Conservation (phyloP, 352 stramenopile species). For the Globisporangium canariense region DNA sequence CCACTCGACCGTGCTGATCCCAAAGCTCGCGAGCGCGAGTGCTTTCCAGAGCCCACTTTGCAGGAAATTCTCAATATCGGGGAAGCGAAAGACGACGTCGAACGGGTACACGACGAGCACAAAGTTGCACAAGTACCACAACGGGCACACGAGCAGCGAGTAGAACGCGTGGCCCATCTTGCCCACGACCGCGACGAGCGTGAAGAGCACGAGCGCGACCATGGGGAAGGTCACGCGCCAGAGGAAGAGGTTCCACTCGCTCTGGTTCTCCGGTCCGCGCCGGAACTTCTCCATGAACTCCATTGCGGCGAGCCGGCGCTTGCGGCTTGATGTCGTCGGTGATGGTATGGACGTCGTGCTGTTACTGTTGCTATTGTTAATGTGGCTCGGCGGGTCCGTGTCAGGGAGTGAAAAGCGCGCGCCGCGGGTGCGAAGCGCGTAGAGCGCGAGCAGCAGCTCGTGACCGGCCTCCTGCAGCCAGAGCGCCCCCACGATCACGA, state of each 20-base stretch:
- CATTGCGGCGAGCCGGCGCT: constrained; percentile 19
- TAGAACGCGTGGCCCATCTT: constrained; percentile 68
- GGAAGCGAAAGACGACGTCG: constrained; percentile 70
- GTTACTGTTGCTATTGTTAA: neutral
- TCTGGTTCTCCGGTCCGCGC: constrained; percentile 64
- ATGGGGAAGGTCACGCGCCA: constrained; percentile 83
- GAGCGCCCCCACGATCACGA: constrained; percentile 17
- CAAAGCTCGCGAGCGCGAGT: constrained; percentile 41
- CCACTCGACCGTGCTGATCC: constrained; percentile 65
- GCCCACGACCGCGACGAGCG: constrained; percentile 52
- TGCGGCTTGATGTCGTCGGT: neutral
- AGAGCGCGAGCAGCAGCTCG: constrained; percentile 16
- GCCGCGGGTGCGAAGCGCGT: constrained; percentile 10
- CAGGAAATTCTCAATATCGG: constrained; percentile 27
- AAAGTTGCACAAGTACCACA: constrained; percentile 82
- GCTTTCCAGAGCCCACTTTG: constrained; percentile 44
- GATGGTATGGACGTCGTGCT: constrained; percentile 3
- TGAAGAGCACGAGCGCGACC: constrained; percentile 73
- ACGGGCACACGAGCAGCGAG: constrained; percentile 58
- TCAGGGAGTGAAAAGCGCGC: neutral
- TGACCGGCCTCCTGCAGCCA: constrained; percentile 17
- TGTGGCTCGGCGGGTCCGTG: neutral
- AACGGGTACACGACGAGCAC: constrained; percentile 71
- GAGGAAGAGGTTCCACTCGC: constrained; percentile 77
- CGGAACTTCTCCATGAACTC: constrained; percentile 74